phyloP scores from a whole-genome alignment of 257 asterid genomes.

The Capsicum baccatum region DNA sequence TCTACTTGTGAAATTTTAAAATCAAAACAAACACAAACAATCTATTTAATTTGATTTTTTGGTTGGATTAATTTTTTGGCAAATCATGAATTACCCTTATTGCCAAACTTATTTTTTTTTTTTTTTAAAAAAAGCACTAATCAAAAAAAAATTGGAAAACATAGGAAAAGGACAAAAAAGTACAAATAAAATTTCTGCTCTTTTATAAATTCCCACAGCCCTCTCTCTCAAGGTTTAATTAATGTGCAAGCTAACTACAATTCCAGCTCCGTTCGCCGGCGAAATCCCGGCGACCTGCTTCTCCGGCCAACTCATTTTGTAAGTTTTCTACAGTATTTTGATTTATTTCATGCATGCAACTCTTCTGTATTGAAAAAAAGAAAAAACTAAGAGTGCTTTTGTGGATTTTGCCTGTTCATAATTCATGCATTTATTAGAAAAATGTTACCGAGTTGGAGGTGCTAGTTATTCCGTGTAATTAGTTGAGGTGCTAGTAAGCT shows the following conservation, averaged over 20 bases:
- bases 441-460: too few relatives aligned
- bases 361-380: not conserved
- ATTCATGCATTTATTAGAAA: not conserved
- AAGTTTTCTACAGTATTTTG: not conserved
- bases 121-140: not conserved
- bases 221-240: not conserved
- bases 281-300: not conserved
- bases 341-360: not conserved
- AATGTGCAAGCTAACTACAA: not conserved
- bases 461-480: too few relatives aligned
- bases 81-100: too few relatives aligned
- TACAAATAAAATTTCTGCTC: constrained; percentile 17
- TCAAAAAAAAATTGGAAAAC: too few relatives aligned
- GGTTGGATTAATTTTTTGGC: too few relatives aligned
- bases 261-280: not conserved
- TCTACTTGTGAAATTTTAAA: too few relatives aligned
- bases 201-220: too few relatives aligned
- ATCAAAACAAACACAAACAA: too few relatives aligned
- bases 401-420: not conserved
- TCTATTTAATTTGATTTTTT: too few relatives aligned
- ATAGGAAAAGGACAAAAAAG: not conserved
- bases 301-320: not conserved
- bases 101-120: too few relatives aligned
- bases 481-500: too few relatives aligned
- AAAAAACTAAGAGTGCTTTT: too few relatives aligned